phyloP scores from a whole-genome alignment of 2,329 filamentous ascomycete genomes.

The Diplocarpon mali region DNA sequence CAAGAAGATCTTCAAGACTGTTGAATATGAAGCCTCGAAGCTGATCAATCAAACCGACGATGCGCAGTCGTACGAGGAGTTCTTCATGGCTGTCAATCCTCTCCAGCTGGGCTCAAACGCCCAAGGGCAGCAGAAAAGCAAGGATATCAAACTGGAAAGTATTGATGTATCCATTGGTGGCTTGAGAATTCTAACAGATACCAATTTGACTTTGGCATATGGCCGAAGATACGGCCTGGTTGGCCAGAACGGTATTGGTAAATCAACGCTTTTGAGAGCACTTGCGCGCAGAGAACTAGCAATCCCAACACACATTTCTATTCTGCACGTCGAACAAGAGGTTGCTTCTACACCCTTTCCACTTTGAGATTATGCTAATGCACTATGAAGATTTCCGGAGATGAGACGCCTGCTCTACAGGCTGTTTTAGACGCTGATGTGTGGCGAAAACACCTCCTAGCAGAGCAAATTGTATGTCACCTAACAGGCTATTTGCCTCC shows the following conservation, averaged over 20 bases:
- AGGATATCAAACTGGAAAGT: constrained; percentile 96
- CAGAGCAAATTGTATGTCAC: constrained; percentile 65
- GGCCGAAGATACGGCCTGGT: constrained; percentile 93
- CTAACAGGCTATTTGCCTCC: constrained; percentile 1
- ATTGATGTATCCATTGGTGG: constrained; percentile 91
- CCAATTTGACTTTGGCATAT: constrained; percentile 79
- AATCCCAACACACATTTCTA: constrained; percentile 95
- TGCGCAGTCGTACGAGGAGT: constrained; percentile 92
- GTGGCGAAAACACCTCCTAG: constrained; percentile 90
- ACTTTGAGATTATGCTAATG: constrained; percentile 9
- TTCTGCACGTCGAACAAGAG: constrained; percentile 98
- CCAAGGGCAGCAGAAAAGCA: constrained; percentile 72
- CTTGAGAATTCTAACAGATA: constrained; percentile 80
- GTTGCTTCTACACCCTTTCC: constrained; percentile 31
- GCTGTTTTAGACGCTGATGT: constrained; percentile 96
- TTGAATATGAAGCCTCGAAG: constrained; percentile 91
- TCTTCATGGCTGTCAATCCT: constrained; percentile 99
- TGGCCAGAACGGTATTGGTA: constrained; percentile 98
- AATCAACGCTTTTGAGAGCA: constrained; percentile 87
- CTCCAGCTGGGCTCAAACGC: constrained; percentile 67
- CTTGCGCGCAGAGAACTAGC: constrained; percentile 86
- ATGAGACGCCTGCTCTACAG: constrained; percentile 89
- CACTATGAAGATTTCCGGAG: constrained; percentile 63
- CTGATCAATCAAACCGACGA: constrained; percentile 74
- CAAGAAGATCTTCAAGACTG: constrained; percentile 96